phyloP scores from a whole-genome alignment of 768 basidiomycete species.

The Trichaptum fuscoviolaceum region DNA sequence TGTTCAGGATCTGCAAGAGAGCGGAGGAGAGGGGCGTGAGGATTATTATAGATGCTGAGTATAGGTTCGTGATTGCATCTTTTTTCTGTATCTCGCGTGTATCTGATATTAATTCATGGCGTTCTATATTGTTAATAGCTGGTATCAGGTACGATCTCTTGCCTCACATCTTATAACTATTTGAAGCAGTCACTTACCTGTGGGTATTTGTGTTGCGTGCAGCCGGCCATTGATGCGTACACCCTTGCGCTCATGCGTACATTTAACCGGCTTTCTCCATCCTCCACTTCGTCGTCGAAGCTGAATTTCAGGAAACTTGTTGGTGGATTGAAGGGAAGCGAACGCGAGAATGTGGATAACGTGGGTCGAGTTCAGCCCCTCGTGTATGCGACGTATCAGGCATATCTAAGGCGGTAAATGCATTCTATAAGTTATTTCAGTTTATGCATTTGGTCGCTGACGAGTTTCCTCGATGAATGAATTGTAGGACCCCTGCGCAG shows the following conservation, averaged over 20 bases:
- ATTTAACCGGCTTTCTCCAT: slow-evolving; percentile 51
- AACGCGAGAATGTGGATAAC: slow-evolving; percentile 9
- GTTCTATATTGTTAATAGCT: slow-evolving; percentile 40
- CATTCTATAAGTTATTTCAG: neutral
- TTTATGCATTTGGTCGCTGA: neutral
- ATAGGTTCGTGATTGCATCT: slow-evolving; percentile 41
- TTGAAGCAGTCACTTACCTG: neutral
- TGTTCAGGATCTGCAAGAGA: slow-evolving; percentile 57
- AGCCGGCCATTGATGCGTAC: slow-evolving; percentile 82
- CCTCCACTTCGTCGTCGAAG: neutral
- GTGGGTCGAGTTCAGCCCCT: slow-evolving; percentile 47
- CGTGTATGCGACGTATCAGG: slow-evolving; percentile 84
- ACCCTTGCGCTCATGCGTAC: slow-evolving; percentile 67
- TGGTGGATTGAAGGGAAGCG: slow-evolving; percentile 8
- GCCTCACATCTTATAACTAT: neutral
- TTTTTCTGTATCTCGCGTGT: neutral
- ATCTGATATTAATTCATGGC: neutral
- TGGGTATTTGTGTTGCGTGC: neutral
- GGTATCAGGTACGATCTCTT: slow-evolving; percentile 34
- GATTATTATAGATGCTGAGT: slow-evolving; percentile 82
- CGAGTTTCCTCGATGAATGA: neutral
- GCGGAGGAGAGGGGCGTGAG: slow-evolving; percentile 61
- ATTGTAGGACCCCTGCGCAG: slow-evolving; percentile 58
- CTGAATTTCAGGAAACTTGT: slow-evolving; percentile 8
- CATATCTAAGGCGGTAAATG: slow-evolving; percentile 70